A percentile compares a stretch with the other conserved stretches of the same genome.
phyloP scores from a whole-genome alignment of 108 stramenopile species.

The Stephanodiscus minutulus region DNA sequence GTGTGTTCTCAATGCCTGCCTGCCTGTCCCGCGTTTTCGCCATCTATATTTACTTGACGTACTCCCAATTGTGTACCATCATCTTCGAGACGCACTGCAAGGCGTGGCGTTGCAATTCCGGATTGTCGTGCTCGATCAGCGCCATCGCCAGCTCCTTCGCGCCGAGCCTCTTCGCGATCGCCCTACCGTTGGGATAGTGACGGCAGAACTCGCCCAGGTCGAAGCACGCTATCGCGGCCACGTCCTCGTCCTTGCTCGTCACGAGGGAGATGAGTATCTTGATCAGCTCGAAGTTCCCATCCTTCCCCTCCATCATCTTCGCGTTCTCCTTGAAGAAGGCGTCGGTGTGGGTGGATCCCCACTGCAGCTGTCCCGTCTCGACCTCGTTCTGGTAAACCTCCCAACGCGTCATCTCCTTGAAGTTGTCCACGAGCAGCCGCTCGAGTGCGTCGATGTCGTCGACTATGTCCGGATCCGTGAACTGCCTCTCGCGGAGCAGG shows the following conservation, averaged over 20 bases:
- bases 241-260: slow-evolving; percentile 62
- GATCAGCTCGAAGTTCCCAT: slow-evolving; percentile 61
- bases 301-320: slow-evolving; percentile 63
- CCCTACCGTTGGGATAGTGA: slow-evolving; percentile 90
- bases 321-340: slow-evolving; percentile 83
- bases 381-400: slow-evolving; percentile 84
- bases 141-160: slow-evolving; percentile 88
- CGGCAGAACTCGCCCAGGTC: slow-evolving; percentile 95
- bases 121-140: slow-evolving; percentile 81
- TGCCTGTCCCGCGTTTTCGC: no score
- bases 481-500: slow-evolving; percentile 61
- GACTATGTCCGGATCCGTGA: slow-evolving; percentile 84
- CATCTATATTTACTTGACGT: slow-evolving; percentile 26
- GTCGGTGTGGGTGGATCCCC: slow-evolving; percentile 90
- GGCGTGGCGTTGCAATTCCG: slow-evolving; percentile 88
- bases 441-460: slow-evolving; percentile 70
- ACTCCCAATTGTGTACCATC: slow-evolving; percentile 79
- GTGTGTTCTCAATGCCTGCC: no score
- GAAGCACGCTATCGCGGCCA: slow-evolving; percentile 88
- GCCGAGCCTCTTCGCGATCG: slow-evolving; percentile 73
- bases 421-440: slow-evolving; percentile 65
- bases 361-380: slow-evolving; percentile 76
- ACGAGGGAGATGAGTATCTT: slow-evolving; percentile 78
- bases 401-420: slow-evolving; percentile 82
- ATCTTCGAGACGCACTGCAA: slow-evolving; percentile 93